A percentile compares a stretch with the other conserved stretches of the same genome.
Evolutionary conservation across 1,284 basidiomycete genomes (phyloP).

Genomic region (Sanguinoderma infundibulare): DNA sequence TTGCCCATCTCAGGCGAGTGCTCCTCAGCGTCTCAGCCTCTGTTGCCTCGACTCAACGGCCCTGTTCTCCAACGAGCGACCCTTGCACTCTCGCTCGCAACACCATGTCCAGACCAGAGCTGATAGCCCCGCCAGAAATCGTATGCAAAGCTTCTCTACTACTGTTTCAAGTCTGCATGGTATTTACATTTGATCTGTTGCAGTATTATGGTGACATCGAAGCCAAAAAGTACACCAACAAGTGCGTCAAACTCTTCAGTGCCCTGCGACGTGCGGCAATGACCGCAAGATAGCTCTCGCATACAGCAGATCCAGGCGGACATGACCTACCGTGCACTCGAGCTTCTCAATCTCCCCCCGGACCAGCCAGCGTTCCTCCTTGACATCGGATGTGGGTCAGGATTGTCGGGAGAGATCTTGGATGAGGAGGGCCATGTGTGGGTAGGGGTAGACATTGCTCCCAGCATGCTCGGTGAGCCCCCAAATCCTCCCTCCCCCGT

Average conservation of each 20-base stretch:
- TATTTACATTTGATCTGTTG: slow-evolving; percentile 18
- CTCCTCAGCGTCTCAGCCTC: no score
- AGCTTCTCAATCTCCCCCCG: slow-evolving; percentile 84
- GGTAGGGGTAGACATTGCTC: slow-evolving; percentile 95
- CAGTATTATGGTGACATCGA: slow-evolving; percentile 98
- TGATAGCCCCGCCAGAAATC: slow-evolving; percentile 95
- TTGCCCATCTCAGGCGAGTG: no score
- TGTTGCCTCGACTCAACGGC: background rate
- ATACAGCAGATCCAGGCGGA: slow-evolving; percentile 97
- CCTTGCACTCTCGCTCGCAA: background rate
- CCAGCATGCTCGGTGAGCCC: slow-evolving; percentile 90
- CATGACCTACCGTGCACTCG: slow-evolving; percentile 96
- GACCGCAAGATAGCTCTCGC: slow-evolving; percentile 67
- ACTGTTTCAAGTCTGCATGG: background rate
- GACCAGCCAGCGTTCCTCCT: slow-evolving; percentile 84
- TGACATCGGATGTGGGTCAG: slow-evolving; percentile 98
- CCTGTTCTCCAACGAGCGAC: background rate
- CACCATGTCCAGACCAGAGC: slow-evolving; percentile 94
- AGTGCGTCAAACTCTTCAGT: slow-evolving; percentile 55
- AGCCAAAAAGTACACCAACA: slow-evolving; percentile 96
- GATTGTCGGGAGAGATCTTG: slow-evolving; percentile 95
- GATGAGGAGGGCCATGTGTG: slow-evolving; percentile 95
- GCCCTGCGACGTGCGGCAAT: background rate
- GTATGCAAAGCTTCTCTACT: slow-evolving; percentile 48
- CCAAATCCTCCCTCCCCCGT: background rate